Evolutionary conservation across 306 rosid genomes (phyloP).

Genomic region (Cicer judaicum): DNA sequence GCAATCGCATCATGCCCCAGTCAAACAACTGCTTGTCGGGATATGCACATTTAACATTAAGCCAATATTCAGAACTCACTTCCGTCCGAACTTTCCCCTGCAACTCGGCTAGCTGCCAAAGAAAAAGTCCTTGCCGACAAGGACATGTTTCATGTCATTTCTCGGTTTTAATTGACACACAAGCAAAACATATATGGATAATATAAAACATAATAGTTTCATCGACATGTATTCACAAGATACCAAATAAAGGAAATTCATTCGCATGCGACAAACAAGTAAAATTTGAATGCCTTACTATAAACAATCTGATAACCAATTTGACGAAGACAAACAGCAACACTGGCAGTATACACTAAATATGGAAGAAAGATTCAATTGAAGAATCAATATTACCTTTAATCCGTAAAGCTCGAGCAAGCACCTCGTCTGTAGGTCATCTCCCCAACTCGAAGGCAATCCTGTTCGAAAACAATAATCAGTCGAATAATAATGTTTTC

Average conservation of each 20-base stretch:
- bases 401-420: conserved; percentile 87
- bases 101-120: conserved; percentile 81
- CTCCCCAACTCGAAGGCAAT: conserved; percentile 85
- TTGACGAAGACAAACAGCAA: conserved; percentile 12
- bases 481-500: background rate
- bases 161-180: conserved; percentile 41
- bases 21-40: conserved; percentile 89
- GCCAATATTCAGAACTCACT: conserved; percentile 86
- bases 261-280: background rate
- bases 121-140: conserved; percentile 59
- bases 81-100: conserved; percentile 76
- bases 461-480: conserved; percentile 56
- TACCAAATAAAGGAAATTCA: conserved; percentile 1
- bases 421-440: conserved; percentile 85
- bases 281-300: conserved; percentile 14
- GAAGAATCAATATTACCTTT: conserved; percentile 66
- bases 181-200: conserved; percentile 9
- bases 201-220: conserved; percentile 20
- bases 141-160: conserved; percentile 64
- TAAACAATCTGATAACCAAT: background rate
- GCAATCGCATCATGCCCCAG: conserved; percentile 94
- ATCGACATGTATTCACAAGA: conserved; percentile 29
- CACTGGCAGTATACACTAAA: background rate
- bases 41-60: conserved; percentile 66
- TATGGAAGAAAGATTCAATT: conserved; percentile 22